Evolutionary conservation across 805 yeast species (phyloP).

Genomic region (Saccharomycopsis synnaedendra): DNA sequence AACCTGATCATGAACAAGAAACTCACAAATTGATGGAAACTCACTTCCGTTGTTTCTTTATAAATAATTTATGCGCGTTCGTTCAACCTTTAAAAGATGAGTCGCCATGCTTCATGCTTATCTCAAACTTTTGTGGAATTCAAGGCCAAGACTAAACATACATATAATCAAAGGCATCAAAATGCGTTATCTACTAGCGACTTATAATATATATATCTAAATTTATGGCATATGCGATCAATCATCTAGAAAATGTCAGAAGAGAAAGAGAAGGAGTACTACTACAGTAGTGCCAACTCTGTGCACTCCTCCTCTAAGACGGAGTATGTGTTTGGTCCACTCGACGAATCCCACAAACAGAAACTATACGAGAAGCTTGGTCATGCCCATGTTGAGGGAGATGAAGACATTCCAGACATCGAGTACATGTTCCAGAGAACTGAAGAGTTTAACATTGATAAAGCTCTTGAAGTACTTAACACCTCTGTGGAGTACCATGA

Average conservation of each 20-base stretch:
- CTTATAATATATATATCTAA: too few relatives aligned
- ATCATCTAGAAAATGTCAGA: background rate
- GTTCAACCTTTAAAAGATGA: too few relatives aligned
- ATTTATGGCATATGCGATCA: too few relatives aligned
- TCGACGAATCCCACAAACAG: conserved; percentile 19
- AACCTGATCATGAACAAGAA: too few relatives aligned
- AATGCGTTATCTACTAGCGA: too few relatives aligned
- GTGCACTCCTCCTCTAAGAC: background rate
- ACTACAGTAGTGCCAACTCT: background rate
- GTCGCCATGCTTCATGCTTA: too few relatives aligned
- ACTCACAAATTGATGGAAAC: too few relatives aligned
- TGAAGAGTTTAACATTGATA: conserved; percentile 25
- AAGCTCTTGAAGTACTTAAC: conserved; percentile 29
- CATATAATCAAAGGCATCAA: too few relatives aligned
- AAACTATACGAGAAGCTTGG: conserved; percentile 19
- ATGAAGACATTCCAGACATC: conserved; percentile 11
- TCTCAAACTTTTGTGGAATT: too few relatives aligned
- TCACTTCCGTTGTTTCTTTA: too few relatives aligned
- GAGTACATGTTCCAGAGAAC: conserved; percentile 27
- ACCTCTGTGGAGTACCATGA: conserved; percentile 30
- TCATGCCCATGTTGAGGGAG: conserved; percentile 8
- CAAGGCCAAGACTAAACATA: too few relatives aligned
- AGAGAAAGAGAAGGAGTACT: background rate
- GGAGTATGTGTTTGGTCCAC: conserved; percentile 13
- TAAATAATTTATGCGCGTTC: too few relatives aligned